These are phyloP conservation scores for Neospermospora avenae DNA, from an alignment of 2,329 filamentous ascomycete genomes.

Conservation along the genomic window DNA sequence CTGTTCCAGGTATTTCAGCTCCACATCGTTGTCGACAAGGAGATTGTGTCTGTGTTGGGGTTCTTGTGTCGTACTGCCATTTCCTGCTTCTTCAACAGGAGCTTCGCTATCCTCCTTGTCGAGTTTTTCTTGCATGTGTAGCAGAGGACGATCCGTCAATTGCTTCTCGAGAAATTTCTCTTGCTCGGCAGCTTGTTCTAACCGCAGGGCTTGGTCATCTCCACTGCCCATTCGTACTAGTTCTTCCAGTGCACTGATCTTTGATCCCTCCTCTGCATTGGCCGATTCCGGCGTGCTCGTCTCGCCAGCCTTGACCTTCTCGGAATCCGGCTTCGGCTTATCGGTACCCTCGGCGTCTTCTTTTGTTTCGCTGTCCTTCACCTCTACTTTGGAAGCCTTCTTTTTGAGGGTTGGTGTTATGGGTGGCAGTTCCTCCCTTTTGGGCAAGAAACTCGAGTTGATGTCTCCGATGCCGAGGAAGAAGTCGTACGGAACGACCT, in stretches of 20 bases:
- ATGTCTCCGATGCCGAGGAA: constrained; percentile 98
- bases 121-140: constrained; percentile 89
- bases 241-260: constrained; percentile 59
- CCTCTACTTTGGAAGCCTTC: constrained; percentile 17
- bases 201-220: constrained; percentile 64
- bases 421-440: constrained; percentile 54
- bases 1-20: constrained; percentile 72
- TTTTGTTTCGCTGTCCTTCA: constrained; percentile 6
- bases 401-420: constrained; percentile 24
- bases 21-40: constrained; percentile 82
- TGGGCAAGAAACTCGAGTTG: constrained; percentile 94
- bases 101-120: constrained; percentile 66
- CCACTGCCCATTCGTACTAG: constrained; percentile 72
- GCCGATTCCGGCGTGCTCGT: constrained; percentile 3
- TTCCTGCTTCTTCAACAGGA: constrained; percentile 35
- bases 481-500: constrained; percentile 94
- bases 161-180: constrained; percentile 86
- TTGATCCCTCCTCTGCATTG: constrained; percentile 11
- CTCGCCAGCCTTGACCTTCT: constrained; percentile 41
- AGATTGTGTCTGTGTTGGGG: constrained; percentile 63
- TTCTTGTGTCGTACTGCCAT: constrained; percentile 37
- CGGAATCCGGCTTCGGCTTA: background rate
- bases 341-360: background rate
- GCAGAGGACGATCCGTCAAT: constrained; percentile 78
- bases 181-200: constrained; percentile 79